These are phyloP conservation scores for Giardia duodenalis DNA, from an alignment of 208 protist genomes.

Conservation along the genomic window DNA sequence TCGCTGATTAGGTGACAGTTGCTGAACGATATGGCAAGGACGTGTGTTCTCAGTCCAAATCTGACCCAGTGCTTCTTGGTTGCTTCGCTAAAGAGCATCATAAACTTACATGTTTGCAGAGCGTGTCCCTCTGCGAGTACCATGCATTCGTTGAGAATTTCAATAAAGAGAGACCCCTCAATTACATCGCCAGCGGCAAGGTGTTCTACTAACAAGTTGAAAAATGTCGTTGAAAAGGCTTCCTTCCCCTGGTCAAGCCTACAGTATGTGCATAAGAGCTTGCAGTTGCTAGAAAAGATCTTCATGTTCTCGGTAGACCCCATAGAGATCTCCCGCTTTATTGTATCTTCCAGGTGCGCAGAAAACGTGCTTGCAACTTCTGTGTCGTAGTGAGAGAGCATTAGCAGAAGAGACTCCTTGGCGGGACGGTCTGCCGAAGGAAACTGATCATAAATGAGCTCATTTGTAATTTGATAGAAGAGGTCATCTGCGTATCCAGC, in stretches of 20 bases:
- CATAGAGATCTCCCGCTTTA: neutral
- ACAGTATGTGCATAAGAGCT: neutral
- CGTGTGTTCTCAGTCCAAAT: no score
- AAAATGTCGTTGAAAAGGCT: neutral
- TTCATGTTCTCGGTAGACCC: neutral
- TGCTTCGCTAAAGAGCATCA: no score
- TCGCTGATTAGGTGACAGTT: no score
- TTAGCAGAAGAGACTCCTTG: neutral
- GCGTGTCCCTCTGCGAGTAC: no score
- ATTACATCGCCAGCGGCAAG: neutral
- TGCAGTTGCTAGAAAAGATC: neutral
- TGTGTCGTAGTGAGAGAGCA: neutral
- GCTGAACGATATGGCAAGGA: no score
- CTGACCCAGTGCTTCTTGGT: no score
- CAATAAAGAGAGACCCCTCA: neutral
- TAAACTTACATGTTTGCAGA: no score
- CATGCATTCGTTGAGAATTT: no score
- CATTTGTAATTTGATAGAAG: neutral
- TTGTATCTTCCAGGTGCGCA: neutral
- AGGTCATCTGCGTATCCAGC: neutral
- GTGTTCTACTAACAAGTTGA: neutral
- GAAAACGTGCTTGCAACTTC: neutral
- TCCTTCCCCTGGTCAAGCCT: neutral
- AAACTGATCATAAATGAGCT: neutral
- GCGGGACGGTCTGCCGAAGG: neutral